These are phyloP conservation scores for Vitis riparia DNA, from an alignment of 164 flowering plant genomes.

Conservation along the genomic window DNA sequence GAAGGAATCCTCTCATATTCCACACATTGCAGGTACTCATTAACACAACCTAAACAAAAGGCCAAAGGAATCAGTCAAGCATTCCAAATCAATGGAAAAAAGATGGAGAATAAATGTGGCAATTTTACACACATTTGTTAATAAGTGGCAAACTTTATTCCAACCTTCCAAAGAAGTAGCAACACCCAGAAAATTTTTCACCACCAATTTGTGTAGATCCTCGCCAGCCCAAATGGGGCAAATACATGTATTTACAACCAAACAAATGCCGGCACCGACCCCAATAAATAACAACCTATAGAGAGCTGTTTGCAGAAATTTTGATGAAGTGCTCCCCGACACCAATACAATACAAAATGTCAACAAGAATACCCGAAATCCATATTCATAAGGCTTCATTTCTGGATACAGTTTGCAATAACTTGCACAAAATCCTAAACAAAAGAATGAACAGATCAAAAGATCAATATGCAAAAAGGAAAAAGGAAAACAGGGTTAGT, in stretches of 20 bases:
- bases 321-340: slow-evolving; percentile 51
- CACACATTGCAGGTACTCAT: slow-evolving; percentile 64
- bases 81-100: background rate
- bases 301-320: slow-evolving; percentile 54
- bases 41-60: slow-evolving; percentile 62
- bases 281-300: slow-evolving; percentile 70
- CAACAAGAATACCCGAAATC: slow-evolving; percentile 82
- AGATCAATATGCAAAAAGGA: background rate
- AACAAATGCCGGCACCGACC: slow-evolving; percentile 64
- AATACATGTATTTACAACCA: slow-evolving; percentile 64
- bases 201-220: slow-evolving; percentile 82
- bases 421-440: slow-evolving; percentile 54
- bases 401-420: slow-evolving; percentile 66
- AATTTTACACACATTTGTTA: background rate
- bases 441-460: slow-evolving; percentile 7
- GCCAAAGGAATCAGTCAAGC: background rate
- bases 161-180: slow-evolving; percentile 72
- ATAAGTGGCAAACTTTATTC: slow-evolving; percentile 4
- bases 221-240: slow-evolving; percentile 96
- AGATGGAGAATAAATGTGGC: background rate
- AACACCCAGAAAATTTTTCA: slow-evolving; percentile 69
- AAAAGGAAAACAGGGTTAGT: no score
- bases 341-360: slow-evolving; percentile 79
- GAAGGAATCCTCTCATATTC: slow-evolving; percentile 83
- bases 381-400: slow-evolving; percentile 89